Base-by-base conservation (phyloP, 768 basidiomycete genomes). In the Auricularia sp. region DNA sequence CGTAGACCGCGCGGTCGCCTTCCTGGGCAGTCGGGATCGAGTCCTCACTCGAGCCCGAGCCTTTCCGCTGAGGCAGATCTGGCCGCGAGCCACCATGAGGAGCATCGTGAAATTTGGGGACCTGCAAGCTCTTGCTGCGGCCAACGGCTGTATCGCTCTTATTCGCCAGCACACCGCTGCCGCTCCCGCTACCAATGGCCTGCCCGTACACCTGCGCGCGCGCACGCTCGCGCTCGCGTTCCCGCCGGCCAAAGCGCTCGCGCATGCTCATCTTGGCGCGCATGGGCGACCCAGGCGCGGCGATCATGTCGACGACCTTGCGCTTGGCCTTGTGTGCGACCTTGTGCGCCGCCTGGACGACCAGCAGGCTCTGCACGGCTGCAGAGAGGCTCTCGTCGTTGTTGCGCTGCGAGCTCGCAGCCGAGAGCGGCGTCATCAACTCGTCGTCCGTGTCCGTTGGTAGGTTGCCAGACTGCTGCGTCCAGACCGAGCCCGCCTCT, bases 1-100 rank as follows among this genome's bases (percentile, higher is more conserved):
- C 91, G 70, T 92, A 92, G 3, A 89, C 85, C 18, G 87, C 88
- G 69, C 80, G 81, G 51, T 83, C 83, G 37, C 80, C 81, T 1
- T 77, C 73, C n/a, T 75, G 73, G 39, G 76, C 74, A 34, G 77
- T 74, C 3, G 47, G 18, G 14, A 51, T 18, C 11, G 14, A 18
- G 21, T 51, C 47, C 47, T 51, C 47, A 18, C 47, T 51, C 10
- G 47, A 51, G 11, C 47, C 47, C 47, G 47, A 51, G 18, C 47
- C 47, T 18, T 51, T 51, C 47, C 47, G 47, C 21, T 51, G 14
- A 8, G 14, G 47, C 21, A 18, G 47, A 6, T 16, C 47, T 6
- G 47, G 18, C 11, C 47, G 47, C 21, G 47, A 16, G 47, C 14
- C 18, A 18, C 21, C 47, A 18, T 18, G 47, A 18, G 14, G 18